Conservation (phyloP, 805 yeast species). For the Kurtzmaniella cleridarum region DNA sequence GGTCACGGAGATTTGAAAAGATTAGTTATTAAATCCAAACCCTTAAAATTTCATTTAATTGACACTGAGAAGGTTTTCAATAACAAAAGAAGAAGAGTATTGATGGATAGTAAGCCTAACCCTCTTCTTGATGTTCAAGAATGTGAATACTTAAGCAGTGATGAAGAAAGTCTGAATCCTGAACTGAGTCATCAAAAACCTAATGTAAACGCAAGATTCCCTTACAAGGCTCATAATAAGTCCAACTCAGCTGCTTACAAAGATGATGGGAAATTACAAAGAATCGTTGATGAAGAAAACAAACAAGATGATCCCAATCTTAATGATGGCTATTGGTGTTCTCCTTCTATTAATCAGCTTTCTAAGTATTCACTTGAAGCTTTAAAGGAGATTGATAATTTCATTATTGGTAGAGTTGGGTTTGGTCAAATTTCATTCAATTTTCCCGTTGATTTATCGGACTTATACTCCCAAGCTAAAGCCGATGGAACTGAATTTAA, state of each 20-base stretch:
- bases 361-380: conserved; percentile 38
- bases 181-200: neutral
- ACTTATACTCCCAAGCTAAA: conserved; percentile 37
- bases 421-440: conserved; percentile 64
- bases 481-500: conserved; percentile 32
- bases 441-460: conserved; percentile 63
- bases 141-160: conserved; percentile 17
- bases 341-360: conserved; percentile 55
- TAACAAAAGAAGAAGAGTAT: conserved; percentile 26
- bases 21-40: conserved; percentile 35
- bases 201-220: neutral
- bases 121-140: conserved; percentile 12
- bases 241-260: neutral
- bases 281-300: conserved; percentile 3
- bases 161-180: conserved; percentile 9
- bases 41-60: conserved; percentile 35
- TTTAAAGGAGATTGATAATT: conserved; percentile 52
- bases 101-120: conserved; percentile 9
- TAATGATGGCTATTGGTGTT: conserved; percentile 60
- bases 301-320: conserved; percentile 1
- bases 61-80: conserved; percentile 37
- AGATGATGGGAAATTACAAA: neutral
- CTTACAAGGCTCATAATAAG: neutral
- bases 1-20: conserved; percentile 26
- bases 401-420: conserved; percentile 63